phyloP scores from a whole-genome alignment of 306 rosid genomes.

The Pterocarpus santalinus region DNA sequence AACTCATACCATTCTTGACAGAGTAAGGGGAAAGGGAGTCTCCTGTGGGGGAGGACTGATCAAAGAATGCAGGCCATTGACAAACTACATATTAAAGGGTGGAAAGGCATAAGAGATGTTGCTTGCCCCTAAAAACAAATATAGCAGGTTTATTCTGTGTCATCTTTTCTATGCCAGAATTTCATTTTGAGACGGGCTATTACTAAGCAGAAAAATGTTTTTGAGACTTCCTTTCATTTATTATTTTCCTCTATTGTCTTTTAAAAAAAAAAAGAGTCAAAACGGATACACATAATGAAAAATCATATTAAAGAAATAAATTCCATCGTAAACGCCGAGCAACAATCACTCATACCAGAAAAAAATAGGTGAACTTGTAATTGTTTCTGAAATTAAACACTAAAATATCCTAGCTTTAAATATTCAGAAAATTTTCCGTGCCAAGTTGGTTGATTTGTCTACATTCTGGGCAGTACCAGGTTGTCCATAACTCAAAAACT shows the following conservation, averaged over 20 bases:
- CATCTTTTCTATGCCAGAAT: too few species aligned
- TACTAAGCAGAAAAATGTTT: background rate
- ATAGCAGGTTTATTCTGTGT: too few species aligned
- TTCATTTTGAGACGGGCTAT: background rate
- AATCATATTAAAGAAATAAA: background rate
- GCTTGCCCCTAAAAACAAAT: background rate
- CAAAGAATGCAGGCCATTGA: conserved; percentile 72
- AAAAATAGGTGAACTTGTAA: conserved; percentile 7
- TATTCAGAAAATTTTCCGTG: conserved; percentile 95
- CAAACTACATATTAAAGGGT: conserved; percentile 62
- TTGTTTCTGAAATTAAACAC: background rate
- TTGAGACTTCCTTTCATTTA: background rate
- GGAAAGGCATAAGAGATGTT: conserved; percentile 3
- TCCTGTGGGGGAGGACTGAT: conserved; percentile 75
- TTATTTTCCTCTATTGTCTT: background rate
- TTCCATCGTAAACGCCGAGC: background rate
- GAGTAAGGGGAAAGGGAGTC: conserved; percentile 69
- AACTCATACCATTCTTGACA: conserved; percentile 71
- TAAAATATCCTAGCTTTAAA: conserved; percentile 71
- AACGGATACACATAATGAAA: background rate
- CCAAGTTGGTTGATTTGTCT: conserved; percentile 95
- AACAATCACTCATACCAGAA: background rate
- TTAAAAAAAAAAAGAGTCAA: background rate
- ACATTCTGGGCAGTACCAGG: conserved; percentile 94
- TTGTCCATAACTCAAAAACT: conserved; percentile 89